These are phyloP conservation scores for Solanum chmielewskii DNA, from an alignment of 257 asterid species.

Conservation along the genomic window DNA sequence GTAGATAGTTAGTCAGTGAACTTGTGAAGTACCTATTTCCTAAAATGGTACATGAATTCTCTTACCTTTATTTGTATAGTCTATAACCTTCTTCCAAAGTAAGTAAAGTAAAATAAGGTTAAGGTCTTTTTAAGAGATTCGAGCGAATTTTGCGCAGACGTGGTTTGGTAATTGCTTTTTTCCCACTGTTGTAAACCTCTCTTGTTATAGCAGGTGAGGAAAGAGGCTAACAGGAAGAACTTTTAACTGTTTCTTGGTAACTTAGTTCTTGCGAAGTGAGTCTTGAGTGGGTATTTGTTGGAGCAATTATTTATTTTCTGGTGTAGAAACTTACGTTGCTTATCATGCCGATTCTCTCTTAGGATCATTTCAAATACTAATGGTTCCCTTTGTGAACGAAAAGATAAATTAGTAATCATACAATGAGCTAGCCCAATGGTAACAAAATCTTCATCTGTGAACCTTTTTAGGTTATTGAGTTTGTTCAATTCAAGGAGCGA, in stretches of 20 bases:
- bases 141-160: not conserved
- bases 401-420: not conserved
- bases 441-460: not conserved
- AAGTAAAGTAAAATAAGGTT: not conserved
- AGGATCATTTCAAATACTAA: not conserved
- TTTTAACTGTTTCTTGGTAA: not conserved
- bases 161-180: not conserved
- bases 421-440: not conserved
- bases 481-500: constrained; percentile 87
- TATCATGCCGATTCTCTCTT: not conserved
- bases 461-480: constrained; percentile 64
- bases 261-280: not conserved
- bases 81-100: not conserved
- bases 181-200: not conserved
- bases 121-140: not conserved
- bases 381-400: not conserved
- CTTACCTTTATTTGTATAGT: not conserved
- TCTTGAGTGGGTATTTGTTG: not conserved
- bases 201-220: not conserved
- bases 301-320: not conserved
- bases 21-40: not conserved
- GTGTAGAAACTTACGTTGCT: not conserved
- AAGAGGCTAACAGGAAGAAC: not conserved
- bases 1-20: not conserved
- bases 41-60: not conserved